A percentile compares a stretch with the other conserved stretches of the same genome.
Conservation (phyloP, 2,329 filamentous ascomycete species). For the Ambrosiella xylebori region DNA sequence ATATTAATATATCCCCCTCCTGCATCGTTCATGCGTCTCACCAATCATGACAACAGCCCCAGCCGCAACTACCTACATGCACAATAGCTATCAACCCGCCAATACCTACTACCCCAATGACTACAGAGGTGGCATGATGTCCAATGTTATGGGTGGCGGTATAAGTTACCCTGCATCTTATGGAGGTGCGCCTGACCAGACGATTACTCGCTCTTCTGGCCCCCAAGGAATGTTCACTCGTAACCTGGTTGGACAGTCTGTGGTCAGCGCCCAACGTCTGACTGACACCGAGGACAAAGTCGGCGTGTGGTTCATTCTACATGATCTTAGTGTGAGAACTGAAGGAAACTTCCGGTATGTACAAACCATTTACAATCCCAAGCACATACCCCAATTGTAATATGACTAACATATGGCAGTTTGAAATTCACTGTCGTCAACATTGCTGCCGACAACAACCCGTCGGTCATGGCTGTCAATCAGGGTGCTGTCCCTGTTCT, state of each 20-base stretch:
- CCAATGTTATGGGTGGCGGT: constrained; percentile 6
- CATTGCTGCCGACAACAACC: constrained; percentile 31
- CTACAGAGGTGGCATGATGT: constrained; percentile 12
- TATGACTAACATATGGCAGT: constrained; percentile 20
- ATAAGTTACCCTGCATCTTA: constrained; percentile 15
- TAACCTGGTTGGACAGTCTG: constrained; percentile 83
- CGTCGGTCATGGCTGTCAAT: constrained; percentile 37
- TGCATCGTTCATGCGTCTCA: neutral
- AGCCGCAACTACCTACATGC: constrained; percentile 13
- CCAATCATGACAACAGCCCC: neutral
- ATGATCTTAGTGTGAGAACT: constrained; percentile 85
- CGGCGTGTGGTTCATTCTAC: constrained; percentile 92
- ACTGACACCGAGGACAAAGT: constrained; percentile 63
- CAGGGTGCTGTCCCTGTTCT: constrained; percentile 64
- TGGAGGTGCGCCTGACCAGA: constrained; percentile 18
- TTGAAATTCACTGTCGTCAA: constrained; percentile 66
- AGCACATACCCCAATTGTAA: neutral
- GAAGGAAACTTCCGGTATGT: constrained; percentile 75
- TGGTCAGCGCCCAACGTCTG: constrained; percentile 73
- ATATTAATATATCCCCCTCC: neutral
- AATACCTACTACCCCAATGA: constrained; percentile 17
- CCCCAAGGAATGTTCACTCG: constrained; percentile 79
- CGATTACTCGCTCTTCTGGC: constrained; percentile 24
- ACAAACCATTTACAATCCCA: neutral
- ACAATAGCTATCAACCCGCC: constrained; percentile 19